Conservation (phyloP, 2,329 filamentous ascomycete species). For the Aspergillus bombycis region DNA sequence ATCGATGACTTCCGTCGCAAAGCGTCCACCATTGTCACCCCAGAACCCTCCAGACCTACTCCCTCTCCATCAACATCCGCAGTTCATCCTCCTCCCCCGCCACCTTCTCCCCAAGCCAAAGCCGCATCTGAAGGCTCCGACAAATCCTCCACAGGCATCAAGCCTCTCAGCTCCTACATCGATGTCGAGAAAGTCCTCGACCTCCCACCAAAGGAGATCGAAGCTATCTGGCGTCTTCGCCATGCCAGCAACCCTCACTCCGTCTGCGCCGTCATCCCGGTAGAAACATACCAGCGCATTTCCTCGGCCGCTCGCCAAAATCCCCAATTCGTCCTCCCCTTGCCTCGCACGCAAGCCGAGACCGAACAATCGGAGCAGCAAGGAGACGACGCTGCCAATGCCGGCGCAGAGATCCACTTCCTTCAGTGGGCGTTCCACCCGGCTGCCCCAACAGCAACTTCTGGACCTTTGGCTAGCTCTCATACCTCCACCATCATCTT, state of each 20-base stretch:
- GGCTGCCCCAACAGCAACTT: slow-evolving; percentile 21
- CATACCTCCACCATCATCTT: slow-evolving; percentile 79
- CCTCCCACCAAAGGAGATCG: slow-evolving; percentile 80
- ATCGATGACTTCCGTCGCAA: slow-evolving; percentile 73
- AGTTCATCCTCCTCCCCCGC: slow-evolving; percentile 40
- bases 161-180: slow-evolving; percentile 69
- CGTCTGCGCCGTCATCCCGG: slow-evolving; percentile 81
- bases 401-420: slow-evolving; percentile 89
- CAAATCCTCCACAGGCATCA: slow-evolving; percentile 58
- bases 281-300: slow-evolving; percentile 73
- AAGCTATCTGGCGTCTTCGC: slow-evolving; percentile 85
- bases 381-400: slow-evolving; percentile 24
- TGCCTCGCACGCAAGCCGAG: slow-evolving; percentile 55
- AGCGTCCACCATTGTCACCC: slow-evolving; percentile 59
- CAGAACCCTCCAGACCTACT: slow-evolving; percentile 42
- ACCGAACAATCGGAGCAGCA: slow-evolving; percentile 28
- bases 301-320: slow-evolving; percentile 70
- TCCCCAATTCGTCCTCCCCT: slow-evolving; percentile 88
- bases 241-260: slow-evolving; percentile 73
- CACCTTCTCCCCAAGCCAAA: slow-evolving; percentile 36
- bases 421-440: slow-evolving; percentile 93
- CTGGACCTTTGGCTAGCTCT: slow-evolving; percentile 49
- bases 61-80: slow-evolving; percentile 40
- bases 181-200: slow-evolving; percentile 75
- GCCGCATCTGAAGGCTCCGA: slow-evolving; percentile 48